These are phyloP conservation scores for Colletotrichum spaethianum DNA, from an alignment of 2,329 filamentous ascomycete species.

Conservation along the genomic window DNA sequence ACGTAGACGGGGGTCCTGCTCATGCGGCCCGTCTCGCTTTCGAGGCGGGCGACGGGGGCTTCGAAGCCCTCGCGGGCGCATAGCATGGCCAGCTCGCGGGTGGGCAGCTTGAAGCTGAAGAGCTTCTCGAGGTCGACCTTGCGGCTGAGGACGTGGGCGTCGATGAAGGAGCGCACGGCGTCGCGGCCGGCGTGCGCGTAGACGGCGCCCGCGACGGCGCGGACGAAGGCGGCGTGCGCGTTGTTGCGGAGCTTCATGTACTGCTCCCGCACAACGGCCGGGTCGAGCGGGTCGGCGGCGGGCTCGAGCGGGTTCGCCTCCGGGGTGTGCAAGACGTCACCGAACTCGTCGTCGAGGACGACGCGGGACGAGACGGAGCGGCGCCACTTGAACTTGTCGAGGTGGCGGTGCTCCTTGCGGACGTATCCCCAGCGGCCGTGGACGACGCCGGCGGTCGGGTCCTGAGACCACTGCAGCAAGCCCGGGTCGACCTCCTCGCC, in stretches of 20 bases:
- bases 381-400: constrained; percentile 68
- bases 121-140: constrained; percentile 82
- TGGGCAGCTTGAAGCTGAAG: constrained; percentile 88
- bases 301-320: constrained; percentile 43
- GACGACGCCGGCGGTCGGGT: constrained; percentile 59
- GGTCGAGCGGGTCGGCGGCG: constrained; percentile 15
- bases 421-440: constrained; percentile 66
- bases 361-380: constrained; percentile 83
- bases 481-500: constrained; percentile 94
- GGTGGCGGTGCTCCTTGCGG: constrained; percentile 63
- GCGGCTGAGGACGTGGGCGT: constrained; percentile 85
- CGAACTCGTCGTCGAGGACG: constrained; percentile 88
- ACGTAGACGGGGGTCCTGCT: constrained; percentile 92
- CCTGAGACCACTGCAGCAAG: constrained; percentile 82
- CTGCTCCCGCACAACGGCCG: constrained; percentile 44
- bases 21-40: constrained; percentile 90
- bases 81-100: constrained; percentile 84
- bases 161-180: constrained; percentile 86
- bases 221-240: constrained; percentile 83
- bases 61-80: constrained; percentile 94
- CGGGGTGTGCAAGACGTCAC: constrained; percentile 66
- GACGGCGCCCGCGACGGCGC: constrained; percentile 86
- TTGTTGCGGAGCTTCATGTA: constrained; percentile 80
- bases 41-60: constrained; percentile 85
- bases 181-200: constrained; percentile 88